A percentile compares a stretch with the other conserved stretches of the same genome.
These are phyloP conservation scores for Podaxis mareebaensis DNA, from an alignment of 768 basidiomycete species.

Conservation along the genomic window DNA sequence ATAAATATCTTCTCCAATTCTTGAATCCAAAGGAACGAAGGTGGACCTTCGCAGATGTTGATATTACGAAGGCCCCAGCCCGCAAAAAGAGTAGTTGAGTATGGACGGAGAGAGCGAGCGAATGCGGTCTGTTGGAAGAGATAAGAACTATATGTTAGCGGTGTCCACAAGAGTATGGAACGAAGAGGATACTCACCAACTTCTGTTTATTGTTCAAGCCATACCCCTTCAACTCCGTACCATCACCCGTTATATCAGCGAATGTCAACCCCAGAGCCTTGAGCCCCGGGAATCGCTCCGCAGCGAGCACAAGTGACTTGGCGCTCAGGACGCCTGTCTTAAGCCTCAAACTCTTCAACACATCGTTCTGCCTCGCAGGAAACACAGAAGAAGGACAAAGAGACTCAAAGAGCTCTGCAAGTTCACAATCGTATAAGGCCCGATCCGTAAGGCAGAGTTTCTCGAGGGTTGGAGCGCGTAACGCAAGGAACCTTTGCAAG, in stretches of 20 bases:
- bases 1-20: slow-evolving; percentile 9
- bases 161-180: background rate
- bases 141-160: background rate
- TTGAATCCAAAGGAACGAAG: slow-evolving; percentile 11
- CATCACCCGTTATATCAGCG: background rate
- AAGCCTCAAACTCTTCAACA: slow-evolving; percentile 10
- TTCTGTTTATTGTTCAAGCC: background rate
- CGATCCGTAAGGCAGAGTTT: slow-evolving; percentile 40
- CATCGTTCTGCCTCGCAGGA: background rate
- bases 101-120: background rate
- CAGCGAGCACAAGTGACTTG: slow-evolving; percentile 5
- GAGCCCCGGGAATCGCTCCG: slow-evolving; percentile 12
- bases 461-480: slow-evolving; percentile 29
- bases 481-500: slow-evolving; percentile 31
- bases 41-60: slow-evolving; percentile 4
- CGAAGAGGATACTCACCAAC: slow-evolving; percentile 3
- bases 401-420: slow-evolving; percentile 28
- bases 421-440: slow-evolving; percentile 30
- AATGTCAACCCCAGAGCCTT: slow-evolving; percentile 15
- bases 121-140: slow-evolving; percentile 1
- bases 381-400: slow-evolving; percentile 16
- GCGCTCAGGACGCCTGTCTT: slow-evolving; percentile 13
- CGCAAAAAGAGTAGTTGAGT: background rate
- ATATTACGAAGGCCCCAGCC: slow-evolving; percentile 10
- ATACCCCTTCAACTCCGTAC: background rate